phyloP scores from a whole-genome alignment of 2,329 filamentous ascomycete species.

The Sporothrix phasma region DNA sequence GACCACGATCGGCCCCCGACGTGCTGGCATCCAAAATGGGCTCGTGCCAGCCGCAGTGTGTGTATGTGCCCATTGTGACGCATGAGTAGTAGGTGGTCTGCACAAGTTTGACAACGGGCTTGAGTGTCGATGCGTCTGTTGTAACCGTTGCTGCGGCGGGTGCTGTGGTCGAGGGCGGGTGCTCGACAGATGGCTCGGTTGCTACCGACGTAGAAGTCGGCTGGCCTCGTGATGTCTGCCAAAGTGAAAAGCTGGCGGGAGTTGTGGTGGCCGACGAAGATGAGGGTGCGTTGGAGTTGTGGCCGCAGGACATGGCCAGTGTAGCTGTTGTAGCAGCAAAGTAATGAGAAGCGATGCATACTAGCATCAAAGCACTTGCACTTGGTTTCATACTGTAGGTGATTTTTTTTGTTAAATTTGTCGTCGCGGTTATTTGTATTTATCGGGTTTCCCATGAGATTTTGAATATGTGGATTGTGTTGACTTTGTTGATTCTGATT shows the following conservation, averaged over 20 bases:
- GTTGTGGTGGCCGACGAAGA: constrained; percentile 6
- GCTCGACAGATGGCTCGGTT: no score
- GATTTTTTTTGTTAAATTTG: no score
- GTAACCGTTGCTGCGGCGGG: background rate
- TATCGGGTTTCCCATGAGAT: no score
- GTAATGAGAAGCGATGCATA: background rate
- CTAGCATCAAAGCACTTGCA: background rate
- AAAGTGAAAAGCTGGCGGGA: constrained; percentile 12
- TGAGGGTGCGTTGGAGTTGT: background rate
- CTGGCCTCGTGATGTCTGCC: background rate
- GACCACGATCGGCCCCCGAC: background rate
- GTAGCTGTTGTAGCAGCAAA: background rate
- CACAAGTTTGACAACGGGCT: constrained; percentile 22
- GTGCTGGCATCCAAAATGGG: constrained; percentile 26
- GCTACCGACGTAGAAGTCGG: background rate
- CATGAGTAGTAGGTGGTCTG: constrained; percentile 34
- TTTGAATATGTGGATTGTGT: background rate
- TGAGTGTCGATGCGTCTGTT: background rate
- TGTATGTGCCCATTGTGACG: constrained; percentile 24
- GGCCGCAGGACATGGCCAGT: constrained; percentile 3
- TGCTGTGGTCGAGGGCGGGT: constrained; percentile 17
- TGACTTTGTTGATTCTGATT: background rate
- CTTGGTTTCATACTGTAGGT: background rate
- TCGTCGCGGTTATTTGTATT: no score
- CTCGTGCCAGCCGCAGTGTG: constrained; percentile 32